Evolutionary conservation across 2,329 filamentous ascomycete genomes (phyloP), one percentile per base, ranked within the genome.

Genomic region (Lithohypha guttulata): DNA sequence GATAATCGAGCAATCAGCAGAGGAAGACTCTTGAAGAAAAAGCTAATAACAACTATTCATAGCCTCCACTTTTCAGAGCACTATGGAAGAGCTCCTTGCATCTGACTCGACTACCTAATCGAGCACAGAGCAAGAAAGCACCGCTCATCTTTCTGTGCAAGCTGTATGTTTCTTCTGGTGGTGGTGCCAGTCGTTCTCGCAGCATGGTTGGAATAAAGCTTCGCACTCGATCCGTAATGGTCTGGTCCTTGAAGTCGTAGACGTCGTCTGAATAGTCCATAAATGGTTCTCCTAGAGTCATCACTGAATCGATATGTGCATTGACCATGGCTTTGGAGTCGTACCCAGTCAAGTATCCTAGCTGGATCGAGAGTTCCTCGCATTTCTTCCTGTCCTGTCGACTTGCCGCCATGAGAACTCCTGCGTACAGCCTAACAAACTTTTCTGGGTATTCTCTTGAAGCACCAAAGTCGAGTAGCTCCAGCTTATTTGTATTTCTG

Each of bases 141-240:
- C 91, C 91, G 58, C 86, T 94, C 39, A 98, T 65, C 65, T 98
- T 98, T 44, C 91, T 75, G 61, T 98, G 91, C 53, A 98, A 63
- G 57, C 81, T 89, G 57, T 98, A 98, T 37, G 91, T 98, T 69
- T 98, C 91, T 64, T 98, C 93, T 0, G 91, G 91, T 17, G 93
- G 91, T 17, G 91, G 89, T 11, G 84, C 77, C 14, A 98, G 64
- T 23, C 91, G 68, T 66, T 98, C 91, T 41, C 76, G 75, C 32
- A 98, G 70, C 91, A 98, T 98, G 38, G 93, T 67, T 11, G 91
- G 91, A 50, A 98, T 96, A 38, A 93, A 70, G 3, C 69, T 73
- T 53, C 87, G 79, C 42, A 98, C 89, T 30, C 93, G 73, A 55
- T 96, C 87, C 1, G 91, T 98, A 51, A 98, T 96, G 1, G 89